Evolutionary conservation across 1,139 yeast genomes (phyloP), one percentile per base, ranked within the genome.

Genomic region (Hanseniaspora uvarum): DNA sequence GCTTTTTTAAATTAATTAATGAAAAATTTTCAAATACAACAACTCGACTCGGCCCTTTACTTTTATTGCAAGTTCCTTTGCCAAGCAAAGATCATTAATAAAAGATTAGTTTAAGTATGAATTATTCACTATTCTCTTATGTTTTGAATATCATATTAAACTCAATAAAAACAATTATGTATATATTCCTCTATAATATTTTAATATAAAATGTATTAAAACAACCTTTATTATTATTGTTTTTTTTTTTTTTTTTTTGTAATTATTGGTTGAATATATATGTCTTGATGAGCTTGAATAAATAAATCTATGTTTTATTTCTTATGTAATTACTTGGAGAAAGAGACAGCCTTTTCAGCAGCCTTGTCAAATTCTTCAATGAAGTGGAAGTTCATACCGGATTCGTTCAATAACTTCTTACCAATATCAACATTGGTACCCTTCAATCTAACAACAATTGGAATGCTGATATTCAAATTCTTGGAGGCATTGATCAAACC

Each of bases 371-470:
- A 81, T 70, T 92, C 96, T 68, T 83, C 86, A 73, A 83, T 86
- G 58, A 95, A 83, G 72, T 77, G 88, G 71, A 92, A 86, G 79
- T 89, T 86, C 72, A 92, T 79, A 56, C 97, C 97, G 50, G 96
- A 87, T 67, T 86, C 79, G 62, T 79, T 74, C 65, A 92, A 86
- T 73, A 92, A 79, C 67, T 85, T 77, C 73, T 84, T 86, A 64
- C 97, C 99, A 68, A 82, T 77, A 63, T 80, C 86, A 74, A 84
- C 79, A 77, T 94, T 92, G 62, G 98, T 92, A 72, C 99, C 99
- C 77, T 94, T 97, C 68, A 92, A 79, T 79, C 99, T 87, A 61
- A 89, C 97, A 60, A 94, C 95, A 65, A 92, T 94, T 63, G 98
- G 99, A 58, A 92, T 86, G 60, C 79, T 81, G 70, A 92, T 81